A percentile compares a stretch with the other conserved stretches of the same genome.
phyloP scores from a whole-genome alignment of 164 flowering plant genomes.

The Piper longum region DNA sequence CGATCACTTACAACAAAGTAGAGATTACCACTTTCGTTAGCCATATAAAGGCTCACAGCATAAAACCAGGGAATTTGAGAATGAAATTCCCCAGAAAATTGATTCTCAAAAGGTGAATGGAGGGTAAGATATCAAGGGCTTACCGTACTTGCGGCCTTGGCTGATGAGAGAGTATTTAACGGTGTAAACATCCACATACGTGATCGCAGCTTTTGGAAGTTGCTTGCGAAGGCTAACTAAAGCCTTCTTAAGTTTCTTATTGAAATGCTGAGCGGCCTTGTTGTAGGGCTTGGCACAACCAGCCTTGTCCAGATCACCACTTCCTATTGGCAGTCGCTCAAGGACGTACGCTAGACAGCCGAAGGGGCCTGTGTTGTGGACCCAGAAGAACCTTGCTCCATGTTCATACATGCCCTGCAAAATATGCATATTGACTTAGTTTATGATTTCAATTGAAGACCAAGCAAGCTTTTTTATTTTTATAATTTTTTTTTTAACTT shows the following conservation, averaged over 20 bases:
- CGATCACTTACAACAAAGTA: too few species aligned
- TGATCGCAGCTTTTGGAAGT: conserved; percentile 28
- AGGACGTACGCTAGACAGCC: conserved; percentile 37
- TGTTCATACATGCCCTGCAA: conserved; percentile 19
- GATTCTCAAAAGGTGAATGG: neutral
- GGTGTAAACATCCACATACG: conserved; percentile 41
- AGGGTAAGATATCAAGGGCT: neutral
- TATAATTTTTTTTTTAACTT: too few species aligned
- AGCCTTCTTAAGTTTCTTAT: conserved; percentile 21
- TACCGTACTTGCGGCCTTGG: conserved; percentile 31
- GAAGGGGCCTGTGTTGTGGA: conserved; percentile 52
- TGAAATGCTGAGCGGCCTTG: conserved; percentile 33
- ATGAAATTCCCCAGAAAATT: neutral
- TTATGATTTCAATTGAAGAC: neutral
- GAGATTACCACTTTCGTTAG: too few species aligned
- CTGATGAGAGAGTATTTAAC: conserved; percentile 36
- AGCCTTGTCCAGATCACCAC: conserved; percentile 20
- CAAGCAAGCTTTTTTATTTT: too few species aligned
- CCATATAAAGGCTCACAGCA: too few species aligned
- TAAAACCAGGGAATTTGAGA: neutral
- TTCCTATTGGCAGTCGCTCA: conserved; percentile 14
- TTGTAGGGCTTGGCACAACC: conserved; percentile 40
- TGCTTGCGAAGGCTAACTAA: conserved; percentile 24
- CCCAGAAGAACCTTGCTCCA: conserved; percentile 49
- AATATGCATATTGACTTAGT: too few species aligned